Percentiles rank a stretch among this genome's conserved stretches.
Evolutionary conservation across 1,284 basidiomycete genomes (phyloP).

Genomic region (Rhodofomes roseus): DNA sequence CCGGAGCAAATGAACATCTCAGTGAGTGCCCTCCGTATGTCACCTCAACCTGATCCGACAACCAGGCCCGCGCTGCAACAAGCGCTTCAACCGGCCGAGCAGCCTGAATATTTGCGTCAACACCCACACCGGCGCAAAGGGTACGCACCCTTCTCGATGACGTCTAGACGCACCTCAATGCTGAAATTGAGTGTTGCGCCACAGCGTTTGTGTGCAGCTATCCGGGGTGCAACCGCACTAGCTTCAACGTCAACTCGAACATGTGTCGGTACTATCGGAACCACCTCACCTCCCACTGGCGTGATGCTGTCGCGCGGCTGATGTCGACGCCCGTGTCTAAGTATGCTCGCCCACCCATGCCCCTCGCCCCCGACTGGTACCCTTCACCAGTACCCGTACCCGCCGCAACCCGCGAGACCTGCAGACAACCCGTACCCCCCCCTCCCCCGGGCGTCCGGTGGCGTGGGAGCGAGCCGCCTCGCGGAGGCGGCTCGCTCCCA

Average conservation of each 20-base stretch:
- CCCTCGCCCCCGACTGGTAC: too few species aligned
- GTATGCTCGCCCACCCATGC: too few species aligned
- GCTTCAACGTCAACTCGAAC: slow-evolving; percentile 42
- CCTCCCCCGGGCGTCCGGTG: too few species aligned
- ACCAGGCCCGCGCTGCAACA: slow-evolving; percentile 37
- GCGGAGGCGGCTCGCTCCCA: too few species aligned
- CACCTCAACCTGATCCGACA: too few species aligned
- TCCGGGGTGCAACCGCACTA: slow-evolving; percentile 36
- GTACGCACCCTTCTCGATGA: slow-evolving; percentile 20
- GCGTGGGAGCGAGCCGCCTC: too few species aligned
- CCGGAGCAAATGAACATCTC: too few species aligned
- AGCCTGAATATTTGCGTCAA: slow-evolving; percentile 40
- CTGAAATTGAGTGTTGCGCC: background rate
- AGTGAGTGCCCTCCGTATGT: too few species aligned
- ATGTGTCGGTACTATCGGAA: slow-evolving; percentile 40
- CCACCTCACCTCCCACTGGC: slow-evolving; percentile 26
- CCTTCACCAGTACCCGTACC: too few species aligned
- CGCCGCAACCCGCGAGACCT: too few species aligned
- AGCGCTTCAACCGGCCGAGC: slow-evolving; percentile 42
- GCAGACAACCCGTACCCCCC: too few species aligned
- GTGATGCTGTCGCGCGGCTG: slow-evolving; percentile 19
- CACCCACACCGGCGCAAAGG: slow-evolving; percentile 40
- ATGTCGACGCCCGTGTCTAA: too few species aligned
- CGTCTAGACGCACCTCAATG: background rate
- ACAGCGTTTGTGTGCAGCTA: slow-evolving; percentile 35